Percentiles rank a stretch among this genome's conserved stretches.
Evolutionary conservation across 2,329 filamentous ascomycete genomes (phyloP).

Genomic region (Sarocladium kiliense): DNA sequence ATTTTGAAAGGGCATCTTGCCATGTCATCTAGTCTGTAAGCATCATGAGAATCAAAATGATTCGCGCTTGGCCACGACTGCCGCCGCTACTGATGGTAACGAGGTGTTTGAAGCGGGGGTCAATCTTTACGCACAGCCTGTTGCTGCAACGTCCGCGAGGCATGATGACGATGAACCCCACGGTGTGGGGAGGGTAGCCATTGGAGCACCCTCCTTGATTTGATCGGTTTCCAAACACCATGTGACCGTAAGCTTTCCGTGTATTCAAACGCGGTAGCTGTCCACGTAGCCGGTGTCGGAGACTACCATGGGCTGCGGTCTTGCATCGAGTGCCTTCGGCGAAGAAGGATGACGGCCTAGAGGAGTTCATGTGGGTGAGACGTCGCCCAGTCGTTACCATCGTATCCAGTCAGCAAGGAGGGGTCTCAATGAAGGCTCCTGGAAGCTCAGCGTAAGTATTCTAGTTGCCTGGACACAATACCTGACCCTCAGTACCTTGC

Average conservation of each 20-base stretch:
- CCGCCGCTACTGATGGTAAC: background rate
- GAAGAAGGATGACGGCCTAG: background rate
- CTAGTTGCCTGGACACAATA: no score
- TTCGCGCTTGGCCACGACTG: background rate
- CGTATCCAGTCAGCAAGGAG: background rate
- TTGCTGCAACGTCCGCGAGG: background rate
- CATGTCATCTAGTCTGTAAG: background rate
- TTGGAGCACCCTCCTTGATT: background rate
- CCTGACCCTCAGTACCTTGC: no score
- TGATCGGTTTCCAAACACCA: background rate
- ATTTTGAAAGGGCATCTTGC: background rate
- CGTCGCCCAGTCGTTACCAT: background rate
- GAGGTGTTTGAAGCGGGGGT: background rate
- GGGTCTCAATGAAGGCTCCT: background rate
- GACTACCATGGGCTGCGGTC: background rate
- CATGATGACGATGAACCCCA: constrained; percentile 9
- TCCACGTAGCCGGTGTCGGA: background rate
- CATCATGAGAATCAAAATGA: background rate
- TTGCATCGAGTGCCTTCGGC: background rate
- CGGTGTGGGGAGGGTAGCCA: constrained; percentile 2
- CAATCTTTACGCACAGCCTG: background rate
- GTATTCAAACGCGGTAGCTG: background rate
- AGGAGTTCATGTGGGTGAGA: constrained; percentile 2
- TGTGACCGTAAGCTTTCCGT: background rate
- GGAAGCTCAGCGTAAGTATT: background rate